Evolutionary conservation across 2,329 filamentous ascomycete species (phyloP).

Genomic region (Sordariomycetes sp.): DNA sequence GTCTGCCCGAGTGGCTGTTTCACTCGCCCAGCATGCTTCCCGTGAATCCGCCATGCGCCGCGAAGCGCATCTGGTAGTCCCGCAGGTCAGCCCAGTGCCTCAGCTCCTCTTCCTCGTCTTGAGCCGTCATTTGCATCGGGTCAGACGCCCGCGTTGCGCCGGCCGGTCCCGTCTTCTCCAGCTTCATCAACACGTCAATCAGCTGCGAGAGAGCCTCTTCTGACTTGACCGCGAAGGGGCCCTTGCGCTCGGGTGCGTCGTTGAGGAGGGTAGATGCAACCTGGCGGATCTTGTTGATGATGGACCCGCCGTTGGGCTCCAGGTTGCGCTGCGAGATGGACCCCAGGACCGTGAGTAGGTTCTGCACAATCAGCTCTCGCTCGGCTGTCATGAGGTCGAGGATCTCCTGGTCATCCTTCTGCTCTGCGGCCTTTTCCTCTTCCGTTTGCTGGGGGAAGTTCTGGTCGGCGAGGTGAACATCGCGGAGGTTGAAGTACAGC

Average conservation of each 20-base stretch:
- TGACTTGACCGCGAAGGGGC: conserved; percentile 41
- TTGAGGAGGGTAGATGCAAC: conserved; percentile 74
- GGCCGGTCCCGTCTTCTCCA: conserved; percentile 53
- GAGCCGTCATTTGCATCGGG: conserved; percentile 29
- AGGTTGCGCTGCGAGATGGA: conserved; percentile 79
- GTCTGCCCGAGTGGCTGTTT: too few relatives aligned
- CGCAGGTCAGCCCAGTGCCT: conserved; percentile 70
- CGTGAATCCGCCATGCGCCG: conserved; percentile 50
- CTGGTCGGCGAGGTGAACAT: conserved; percentile 47
- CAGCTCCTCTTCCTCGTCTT: conserved; percentile 70
- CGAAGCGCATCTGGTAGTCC: conserved; percentile 59
- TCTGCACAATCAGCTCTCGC: conserved; percentile 71
- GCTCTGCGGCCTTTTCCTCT: conserved; percentile 25
- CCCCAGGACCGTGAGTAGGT: conserved; percentile 64
- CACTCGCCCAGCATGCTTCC: conserved; percentile 7
- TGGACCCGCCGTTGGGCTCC: conserved; percentile 57
- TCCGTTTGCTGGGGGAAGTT: conserved; percentile 19
- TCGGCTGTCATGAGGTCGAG: conserved; percentile 62
- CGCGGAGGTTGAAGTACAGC: conserved; percentile 71
- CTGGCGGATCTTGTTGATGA: conserved; percentile 78
- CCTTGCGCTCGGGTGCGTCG: conserved; percentile 39
- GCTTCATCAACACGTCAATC: conserved; percentile 62
- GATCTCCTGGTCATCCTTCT: conserved; percentile 36
- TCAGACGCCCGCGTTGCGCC: conserved; percentile 12
- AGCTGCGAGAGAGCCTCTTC: conserved; percentile 66